Percentiles rank a stretch among this genome's conserved stretches.
phyloP scores from a whole-genome alignment of 2,329 filamentous ascomycete species.

The Fusarium sp. region DNA sequence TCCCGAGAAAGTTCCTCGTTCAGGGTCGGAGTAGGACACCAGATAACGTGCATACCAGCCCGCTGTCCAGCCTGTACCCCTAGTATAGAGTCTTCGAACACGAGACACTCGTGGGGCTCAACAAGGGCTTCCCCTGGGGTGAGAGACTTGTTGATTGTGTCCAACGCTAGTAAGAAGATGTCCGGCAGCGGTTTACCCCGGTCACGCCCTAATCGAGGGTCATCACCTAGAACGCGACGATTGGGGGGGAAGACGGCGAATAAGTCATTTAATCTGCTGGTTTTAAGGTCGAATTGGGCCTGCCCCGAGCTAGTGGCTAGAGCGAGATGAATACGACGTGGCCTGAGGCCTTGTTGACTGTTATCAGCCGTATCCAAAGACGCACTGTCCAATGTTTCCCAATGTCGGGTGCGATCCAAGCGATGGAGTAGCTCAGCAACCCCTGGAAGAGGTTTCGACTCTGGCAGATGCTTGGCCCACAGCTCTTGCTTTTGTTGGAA shows the following conservation, averaged over 20 bases:
- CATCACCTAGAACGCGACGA: constrained; percentile 75
- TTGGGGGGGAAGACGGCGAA: constrained; percentile 64
- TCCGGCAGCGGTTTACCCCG: constrained; percentile 81
- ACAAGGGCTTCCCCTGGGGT: constrained; percentile 64
- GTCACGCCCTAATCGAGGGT: constrained; percentile 72
- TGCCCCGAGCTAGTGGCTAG: constrained; percentile 75
- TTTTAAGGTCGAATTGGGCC: constrained; percentile 75
- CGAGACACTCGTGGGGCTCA: constrained; percentile 76
- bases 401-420: constrained; percentile 54
- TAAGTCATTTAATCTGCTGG: constrained; percentile 48
- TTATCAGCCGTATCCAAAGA: no score
- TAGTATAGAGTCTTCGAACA: constrained; percentile 81
- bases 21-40: no score
- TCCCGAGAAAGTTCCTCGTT: no score
- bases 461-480: constrained; percentile 49
- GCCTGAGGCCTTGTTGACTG: no score
- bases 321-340: constrained; percentile 71
- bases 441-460: constrained; percentile 73
- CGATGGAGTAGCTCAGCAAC: constrained; percentile 68
- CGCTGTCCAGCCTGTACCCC: constrained; percentile 79
- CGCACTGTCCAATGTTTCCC: no score
- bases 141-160: constrained; percentile 72
- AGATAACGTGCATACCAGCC: constrained; percentile 81
- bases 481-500: constrained; percentile 49
- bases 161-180: constrained; percentile 78